A percentile compares a stretch with the other conserved stretches of the same genome.
These are phyloP conservation scores for Pseudogymnoascus sp. DNA, from an alignment of 2,329 filamentous ascomycete genomes.

Conservation along the genomic window DNA sequence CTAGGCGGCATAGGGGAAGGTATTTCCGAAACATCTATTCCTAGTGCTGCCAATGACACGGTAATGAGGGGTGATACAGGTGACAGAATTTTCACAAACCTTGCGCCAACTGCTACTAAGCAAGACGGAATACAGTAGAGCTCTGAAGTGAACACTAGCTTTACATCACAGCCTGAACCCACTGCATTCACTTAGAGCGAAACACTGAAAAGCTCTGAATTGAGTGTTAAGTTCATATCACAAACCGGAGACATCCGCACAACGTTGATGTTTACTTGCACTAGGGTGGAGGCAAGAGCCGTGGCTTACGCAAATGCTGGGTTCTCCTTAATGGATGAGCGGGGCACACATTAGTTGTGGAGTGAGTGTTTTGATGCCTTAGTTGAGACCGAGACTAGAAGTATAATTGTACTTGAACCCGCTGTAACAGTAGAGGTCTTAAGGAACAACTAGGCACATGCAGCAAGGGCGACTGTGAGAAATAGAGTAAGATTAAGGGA, in stretches of 20 bases:
- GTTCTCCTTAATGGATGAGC: not conserved
- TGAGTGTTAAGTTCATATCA: not conserved
- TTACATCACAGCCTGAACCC: not conserved
- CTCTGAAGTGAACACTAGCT: not conserved
- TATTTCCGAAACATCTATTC: not conserved
- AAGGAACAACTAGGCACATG: not conserved
- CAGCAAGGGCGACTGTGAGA: not conserved
- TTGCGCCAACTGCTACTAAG: not conserved
- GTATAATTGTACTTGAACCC: not conserved
- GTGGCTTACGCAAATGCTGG: not conserved
- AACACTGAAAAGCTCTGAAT: not conserved
- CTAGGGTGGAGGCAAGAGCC: not conserved
- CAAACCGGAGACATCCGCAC: not conserved
- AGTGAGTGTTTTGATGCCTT: not conserved
- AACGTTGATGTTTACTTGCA: not conserved
- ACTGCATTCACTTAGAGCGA: not conserved
- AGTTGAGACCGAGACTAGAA: not conserved
- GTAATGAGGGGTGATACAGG: not conserved
- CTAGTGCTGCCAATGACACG: not conserved
- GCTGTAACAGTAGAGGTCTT: not conserved
- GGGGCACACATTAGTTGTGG: not conserved
- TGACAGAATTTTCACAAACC: not conserved
- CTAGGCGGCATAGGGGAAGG: not conserved
- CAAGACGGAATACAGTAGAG: not conserved
- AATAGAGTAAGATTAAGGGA: not conserved